Percentiles rank a stretch among this genome's conserved stretches.
Conservation (phyloP, 2,329 filamentous ascomycete species). For the Fusarium sp. region DNA sequence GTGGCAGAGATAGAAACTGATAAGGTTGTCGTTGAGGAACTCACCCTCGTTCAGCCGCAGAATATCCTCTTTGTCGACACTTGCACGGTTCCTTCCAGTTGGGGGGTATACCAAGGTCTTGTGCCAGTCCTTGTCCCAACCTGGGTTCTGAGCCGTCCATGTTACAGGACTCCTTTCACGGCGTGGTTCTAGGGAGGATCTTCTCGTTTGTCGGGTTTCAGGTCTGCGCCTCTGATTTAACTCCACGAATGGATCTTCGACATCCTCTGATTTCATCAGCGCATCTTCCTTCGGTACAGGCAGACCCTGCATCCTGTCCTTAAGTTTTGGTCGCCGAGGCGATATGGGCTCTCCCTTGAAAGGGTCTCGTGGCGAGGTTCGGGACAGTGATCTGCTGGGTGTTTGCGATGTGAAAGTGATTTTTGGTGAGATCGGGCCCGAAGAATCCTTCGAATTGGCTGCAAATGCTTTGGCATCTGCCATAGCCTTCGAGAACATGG, state of each 20-base stretch:
- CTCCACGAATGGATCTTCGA: neutral
- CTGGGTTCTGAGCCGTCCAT: conserved; percentile 65
- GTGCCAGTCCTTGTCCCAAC: conserved; percentile 65
- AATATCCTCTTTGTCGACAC: conserved; percentile 78
- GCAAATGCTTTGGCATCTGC: conserved; percentile 2
- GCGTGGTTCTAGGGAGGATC: conserved; percentile 25
- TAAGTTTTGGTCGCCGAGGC: conserved; percentile 38
- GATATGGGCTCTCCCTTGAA: conserved; percentile 19
- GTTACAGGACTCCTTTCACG: conserved; percentile 34
- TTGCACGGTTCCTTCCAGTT: conserved; percentile 69
- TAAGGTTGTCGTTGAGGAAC: conserved; percentile 91
- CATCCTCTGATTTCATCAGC: neutral
- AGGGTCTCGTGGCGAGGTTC: conserved; percentile 8
- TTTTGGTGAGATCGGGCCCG: neutral
- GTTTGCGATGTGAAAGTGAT: neutral
- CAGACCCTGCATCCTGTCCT: conserved; percentile 42
- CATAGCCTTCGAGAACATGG: conserved; percentile 7
- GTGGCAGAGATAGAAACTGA: conserved; percentile 86
- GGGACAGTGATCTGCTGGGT: neutral
- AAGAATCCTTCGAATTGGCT: neutral
- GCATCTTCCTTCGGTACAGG: neutral
- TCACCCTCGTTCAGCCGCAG: conserved; percentile 82
- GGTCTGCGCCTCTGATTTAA: conserved; percentile 23
- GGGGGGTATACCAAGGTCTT: conserved; percentile 71
- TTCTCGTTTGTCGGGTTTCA: conserved; percentile 45